A percentile compares a stretch with the other conserved stretches of the same genome.
Conservation (phyloP, 495 filamentous ascomycete species). For the Hyaloscypha bicolor region DNA sequence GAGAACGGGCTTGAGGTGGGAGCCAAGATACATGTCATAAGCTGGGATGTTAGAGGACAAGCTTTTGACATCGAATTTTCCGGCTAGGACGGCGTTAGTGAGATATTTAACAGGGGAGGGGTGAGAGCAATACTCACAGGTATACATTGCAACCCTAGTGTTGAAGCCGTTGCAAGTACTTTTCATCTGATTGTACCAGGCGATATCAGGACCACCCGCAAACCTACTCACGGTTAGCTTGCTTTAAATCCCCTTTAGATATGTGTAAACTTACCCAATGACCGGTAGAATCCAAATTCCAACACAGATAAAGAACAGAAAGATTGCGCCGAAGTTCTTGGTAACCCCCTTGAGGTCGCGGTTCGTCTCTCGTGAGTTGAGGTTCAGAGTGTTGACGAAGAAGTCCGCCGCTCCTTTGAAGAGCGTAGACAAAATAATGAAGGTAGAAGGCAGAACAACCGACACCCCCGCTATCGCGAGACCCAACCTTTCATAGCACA, state of each 20-base stretch:
- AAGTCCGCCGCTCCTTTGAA: background rate
- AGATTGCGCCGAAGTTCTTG: background rate
- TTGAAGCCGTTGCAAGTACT: constrained; percentile 20
- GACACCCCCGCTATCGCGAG: background rate
- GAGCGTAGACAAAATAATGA: background rate
- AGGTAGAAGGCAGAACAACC: background rate
- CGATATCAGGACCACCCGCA: constrained; percentile 13
- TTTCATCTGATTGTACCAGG: constrained; percentile 18
- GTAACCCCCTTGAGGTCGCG: background rate
- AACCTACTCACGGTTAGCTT: constrained; percentile 7
- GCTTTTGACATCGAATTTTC: background rate
- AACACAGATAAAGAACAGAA: background rate
- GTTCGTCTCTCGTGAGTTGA: background rate
- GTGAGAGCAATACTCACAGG: background rate
- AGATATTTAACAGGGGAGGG: background rate
- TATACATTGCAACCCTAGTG: constrained; percentile 13
- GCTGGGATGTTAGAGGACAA: background rate
- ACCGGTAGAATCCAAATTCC: constrained; percentile 4
- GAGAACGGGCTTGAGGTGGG: background rate
- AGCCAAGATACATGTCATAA: background rate
- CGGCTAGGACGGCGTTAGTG: background rate
- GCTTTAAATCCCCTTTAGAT: background rate
- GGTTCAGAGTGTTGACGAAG: background rate
- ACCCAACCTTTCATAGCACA: background rate
- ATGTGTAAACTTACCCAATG: constrained; percentile 6